Evolutionary conservation across 495 filamentous ascomycete genomes (phyloP), one percentile per base, ranked within the genome.

Genomic region (Aspergillus avenaceus): DNA sequence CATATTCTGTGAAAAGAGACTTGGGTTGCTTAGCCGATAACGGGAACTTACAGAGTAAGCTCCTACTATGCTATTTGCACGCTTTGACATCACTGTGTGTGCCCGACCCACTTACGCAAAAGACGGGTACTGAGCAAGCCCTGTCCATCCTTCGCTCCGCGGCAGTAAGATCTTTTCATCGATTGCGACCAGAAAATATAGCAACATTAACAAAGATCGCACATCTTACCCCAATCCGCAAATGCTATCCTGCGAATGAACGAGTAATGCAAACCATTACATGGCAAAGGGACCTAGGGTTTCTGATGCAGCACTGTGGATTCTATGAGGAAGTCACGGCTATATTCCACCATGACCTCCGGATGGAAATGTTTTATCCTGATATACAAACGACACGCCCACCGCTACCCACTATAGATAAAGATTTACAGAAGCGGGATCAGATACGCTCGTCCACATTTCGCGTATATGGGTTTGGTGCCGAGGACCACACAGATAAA

Each of bases 41-140:
- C 52, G 76, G 77, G 0, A 78, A 70, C 19, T 43, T 85, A 2
- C 67, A 75, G 13, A 80, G 76, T 65, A 79, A 73, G 53, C 60
- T 87, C 0, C 72, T 70, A 43, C 54, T 80, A 8, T 72, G 66
- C 29, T 81, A 80, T 45, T 67, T 87, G 1, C 82, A 88, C 53
- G 83, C 82, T 0, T n/a, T 83, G 0, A 88, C 84, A 0, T 78
- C 82, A 2, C 75, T 70, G 43, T 78, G 71, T 37, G 51, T 86
- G 1, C 73, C 78, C 0, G 86, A 90, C 53, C 66, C 71, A 0
- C 59, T 88, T 0, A 84, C 80, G 0, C 48, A 55, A 0, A 70
- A 63, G 22, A 87, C 82, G 3, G 86, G 86, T 0, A 86, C 82
- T 0, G 85, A 88, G 49, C 69, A 85, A 54, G 62, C 68, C 3